phyloP scores from a whole-genome alignment of 306 rosid species.

The Fagus crenata region DNA sequence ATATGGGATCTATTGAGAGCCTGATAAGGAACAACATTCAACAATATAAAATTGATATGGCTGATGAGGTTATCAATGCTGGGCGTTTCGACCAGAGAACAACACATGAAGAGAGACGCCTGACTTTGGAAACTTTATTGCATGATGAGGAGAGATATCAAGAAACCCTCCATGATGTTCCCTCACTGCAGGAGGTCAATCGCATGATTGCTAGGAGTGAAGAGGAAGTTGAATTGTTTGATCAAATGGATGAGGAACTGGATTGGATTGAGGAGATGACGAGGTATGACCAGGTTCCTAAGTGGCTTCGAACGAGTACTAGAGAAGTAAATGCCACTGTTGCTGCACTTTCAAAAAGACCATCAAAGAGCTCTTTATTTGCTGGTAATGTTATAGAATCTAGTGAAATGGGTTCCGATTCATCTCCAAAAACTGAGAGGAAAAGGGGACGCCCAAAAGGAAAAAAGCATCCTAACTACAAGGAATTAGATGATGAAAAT shows the following conservation, averaged over 20 bases:
- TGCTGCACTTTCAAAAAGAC: conserved; percentile 73
- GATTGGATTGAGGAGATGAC: conserved; percentile 94
- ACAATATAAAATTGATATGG: conserved; percentile 98
- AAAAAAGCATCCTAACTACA: conserved; percentile 66
- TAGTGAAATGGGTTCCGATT: conserved; percentile 70
- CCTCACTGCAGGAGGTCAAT: conserved; percentile 91
- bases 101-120: conserved; percentile 94
- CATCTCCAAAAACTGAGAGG: conserved; percentile 64
- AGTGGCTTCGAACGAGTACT: conserved; percentile 84
- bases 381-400: conserved; percentile 62
- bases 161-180: conserved; percentile 92
- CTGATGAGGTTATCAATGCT: conserved; percentile 98
- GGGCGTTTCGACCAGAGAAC: conserved; percentile 99
- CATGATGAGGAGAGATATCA: conserved; percentile 97
- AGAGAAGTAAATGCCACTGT: conserved; percentile 75
- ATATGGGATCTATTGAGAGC: conserved; percentile 92
- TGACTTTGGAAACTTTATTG: conserved; percentile 88
- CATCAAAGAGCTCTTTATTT: conserved; percentile 60
- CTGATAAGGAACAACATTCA: conserved; percentile 94
- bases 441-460: conserved; percentile 86
- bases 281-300: conserved; percentile 75
- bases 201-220: conserved; percentile 96
- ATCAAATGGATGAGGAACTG: conserved; percentile 96
- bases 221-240: conserved; percentile 84
- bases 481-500: conserved; percentile 84